These are phyloP conservation scores for Spathaspora passalidarum DNA, from an alignment of 805 yeast species.

Conservation along the genomic window DNA sequence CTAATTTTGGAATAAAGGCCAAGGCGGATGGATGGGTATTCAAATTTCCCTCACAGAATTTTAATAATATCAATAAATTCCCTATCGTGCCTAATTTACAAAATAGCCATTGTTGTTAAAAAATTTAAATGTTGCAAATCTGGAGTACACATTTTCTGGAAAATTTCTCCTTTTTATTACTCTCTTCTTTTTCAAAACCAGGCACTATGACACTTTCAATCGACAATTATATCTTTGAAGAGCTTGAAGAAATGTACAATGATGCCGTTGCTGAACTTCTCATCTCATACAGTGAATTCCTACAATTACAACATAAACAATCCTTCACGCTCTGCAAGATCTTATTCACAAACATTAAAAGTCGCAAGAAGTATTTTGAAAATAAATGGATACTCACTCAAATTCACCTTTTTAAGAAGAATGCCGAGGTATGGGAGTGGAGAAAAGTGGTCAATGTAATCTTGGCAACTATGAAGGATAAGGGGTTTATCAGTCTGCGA, in stretches of 20 bases:
- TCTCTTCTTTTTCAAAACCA: too few relatives aligned
- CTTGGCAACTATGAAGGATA: conserved; percentile 5
- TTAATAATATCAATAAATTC: not conserved
- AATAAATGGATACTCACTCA: not conserved
- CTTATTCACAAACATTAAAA: not conserved
- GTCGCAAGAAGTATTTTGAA: not conserved
- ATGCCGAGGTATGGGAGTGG: conserved; percentile 6
- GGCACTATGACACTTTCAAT: conserved; percentile 1
- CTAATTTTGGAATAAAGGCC: too few relatives aligned
- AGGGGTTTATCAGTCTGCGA: conserved; percentile 1
- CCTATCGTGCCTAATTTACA: not conserved
- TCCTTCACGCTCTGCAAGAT: not conserved
- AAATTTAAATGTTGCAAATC: not conserved
- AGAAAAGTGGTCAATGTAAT: conserved; percentile 7
- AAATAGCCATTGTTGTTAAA: too few relatives aligned
- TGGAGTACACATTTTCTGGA: not conserved
- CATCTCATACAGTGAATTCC: conserved; percentile 1
- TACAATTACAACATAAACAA: not conserved
- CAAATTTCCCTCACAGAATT: not conserved
- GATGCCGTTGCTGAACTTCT: conserved; percentile 3
- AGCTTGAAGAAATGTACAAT: conserved; percentile 3
- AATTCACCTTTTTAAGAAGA: not conserved
- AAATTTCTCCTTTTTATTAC: too few relatives aligned
- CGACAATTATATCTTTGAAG: conserved; percentile 2
- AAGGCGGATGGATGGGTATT: too few relatives aligned